Percentiles rank a stretch among this genome's conserved stretches.
phyloP scores from a whole-genome alignment of 768 basidiomycete genomes.

The Lyophyllum shimeji region DNA sequence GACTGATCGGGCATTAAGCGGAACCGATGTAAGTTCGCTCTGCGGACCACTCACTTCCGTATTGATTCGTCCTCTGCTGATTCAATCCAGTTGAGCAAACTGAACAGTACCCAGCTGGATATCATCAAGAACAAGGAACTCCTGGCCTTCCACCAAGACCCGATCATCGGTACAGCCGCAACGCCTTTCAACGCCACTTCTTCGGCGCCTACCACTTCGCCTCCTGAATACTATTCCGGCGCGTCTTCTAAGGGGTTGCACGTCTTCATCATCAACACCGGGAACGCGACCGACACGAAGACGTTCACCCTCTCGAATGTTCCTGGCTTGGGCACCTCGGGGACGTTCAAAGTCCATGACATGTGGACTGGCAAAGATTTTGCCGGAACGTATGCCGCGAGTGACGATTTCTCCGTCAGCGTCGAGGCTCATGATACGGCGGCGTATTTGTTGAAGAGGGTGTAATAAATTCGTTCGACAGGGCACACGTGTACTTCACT shows the following conservation, averaged over 20 bases:
- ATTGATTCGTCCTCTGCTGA: not conserved
- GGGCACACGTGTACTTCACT: too few species aligned
- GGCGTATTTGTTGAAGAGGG: conserved; percentile 43
- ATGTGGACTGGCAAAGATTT: conserved; percentile 53
- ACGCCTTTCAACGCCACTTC: conserved; percentile 44
- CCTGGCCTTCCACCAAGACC: conserved; percentile 56
- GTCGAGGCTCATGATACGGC: conserved; percentile 53
- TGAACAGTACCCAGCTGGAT: conserved; percentile 40
- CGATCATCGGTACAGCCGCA: conserved; percentile 43
- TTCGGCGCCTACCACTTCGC: conserved; percentile 36
- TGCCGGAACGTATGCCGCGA: conserved; percentile 35
- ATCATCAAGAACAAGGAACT: conserved; percentile 53
- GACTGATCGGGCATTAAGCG: conserved; percentile 19
- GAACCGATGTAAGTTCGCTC: conserved; percentile 35
- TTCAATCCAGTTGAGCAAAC: conserved; percentile 37
- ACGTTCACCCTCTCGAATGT: conserved; percentile 45
- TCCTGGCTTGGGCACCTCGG: conserved; percentile 40
- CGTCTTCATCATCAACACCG: conserved; percentile 55
- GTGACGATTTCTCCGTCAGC: conserved; percentile 35
- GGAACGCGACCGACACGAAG: conserved; percentile 38
- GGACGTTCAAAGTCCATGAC: conserved; percentile 44
- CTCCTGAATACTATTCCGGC: conserved; percentile 55
- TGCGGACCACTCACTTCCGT: not conserved
- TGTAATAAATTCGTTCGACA: not conserved
- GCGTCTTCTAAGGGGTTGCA: conserved; percentile 48